Conservation (phyloP, 192 early-diverging fungal genomes). For the Coemansia sp. region DNA sequence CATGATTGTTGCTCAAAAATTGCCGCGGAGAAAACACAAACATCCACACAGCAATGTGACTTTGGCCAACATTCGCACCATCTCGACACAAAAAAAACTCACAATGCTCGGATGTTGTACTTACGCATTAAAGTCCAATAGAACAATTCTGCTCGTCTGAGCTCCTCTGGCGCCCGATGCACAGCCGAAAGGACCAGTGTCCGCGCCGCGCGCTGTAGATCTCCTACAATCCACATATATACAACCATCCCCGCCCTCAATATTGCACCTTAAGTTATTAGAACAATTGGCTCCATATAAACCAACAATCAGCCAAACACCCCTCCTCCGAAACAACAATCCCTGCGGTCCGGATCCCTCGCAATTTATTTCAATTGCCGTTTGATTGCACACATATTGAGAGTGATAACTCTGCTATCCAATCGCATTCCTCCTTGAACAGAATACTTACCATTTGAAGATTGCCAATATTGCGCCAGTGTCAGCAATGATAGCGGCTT, state of each 20-base stretch:
- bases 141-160: constrained; percentile 41
- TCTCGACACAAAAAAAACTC: neutral
- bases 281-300: neutral
- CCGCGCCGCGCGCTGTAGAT: constrained; percentile 50
- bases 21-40: neutral
- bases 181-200: constrained; percentile 49
- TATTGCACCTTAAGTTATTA: neutral
- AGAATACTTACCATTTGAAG: constrained; percentile 31
- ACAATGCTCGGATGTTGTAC: constrained; percentile 11
- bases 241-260: neutral
- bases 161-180: constrained; percentile 40
- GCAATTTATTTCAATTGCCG: neutral
- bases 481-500: constrained; percentile 38
- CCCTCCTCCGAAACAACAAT: neutral
- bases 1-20: neutral
- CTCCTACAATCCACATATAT: constrained; percentile 20
- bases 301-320: neutral
- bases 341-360: neutral
- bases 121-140: constrained; percentile 54
- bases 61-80: neutral
- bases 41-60: neutral
- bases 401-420: neutral
- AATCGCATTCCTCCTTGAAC: neutral
- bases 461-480: constrained; percentile 50
- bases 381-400: neutral